Evolutionary conservation across 1,284 basidiomycete species (phyloP).

Genomic region (Athelia psychrophila): DNA sequence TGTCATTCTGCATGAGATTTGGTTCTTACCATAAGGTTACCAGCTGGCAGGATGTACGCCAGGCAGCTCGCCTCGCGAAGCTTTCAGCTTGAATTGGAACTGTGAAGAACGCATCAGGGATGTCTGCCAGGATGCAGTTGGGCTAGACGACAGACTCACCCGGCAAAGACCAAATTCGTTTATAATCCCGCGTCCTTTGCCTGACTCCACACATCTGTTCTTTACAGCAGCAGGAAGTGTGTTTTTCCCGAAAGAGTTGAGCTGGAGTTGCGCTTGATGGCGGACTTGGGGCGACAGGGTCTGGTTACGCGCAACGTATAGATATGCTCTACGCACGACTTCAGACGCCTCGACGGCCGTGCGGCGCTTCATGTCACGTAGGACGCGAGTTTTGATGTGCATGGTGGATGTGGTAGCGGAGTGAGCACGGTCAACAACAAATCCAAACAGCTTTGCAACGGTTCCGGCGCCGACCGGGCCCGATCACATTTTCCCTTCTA

Average conservation of each 20-base stretch:
- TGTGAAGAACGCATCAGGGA: slow-evolving; percentile 26
- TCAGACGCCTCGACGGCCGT: slow-evolving; percentile 72
- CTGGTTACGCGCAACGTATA: slow-evolving; percentile 89
- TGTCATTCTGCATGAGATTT: too few species aligned
- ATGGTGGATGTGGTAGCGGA: slow-evolving; percentile 15
- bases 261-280: slow-evolving; percentile 93
- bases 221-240: slow-evolving; percentile 84
- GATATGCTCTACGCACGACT: slow-evolving; percentile 81
- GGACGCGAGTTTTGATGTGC: slow-evolving; percentile 51
- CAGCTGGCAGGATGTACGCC: slow-evolving; percentile 91
- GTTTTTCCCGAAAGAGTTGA: slow-evolving; percentile 85
- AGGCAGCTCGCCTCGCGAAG: slow-evolving; percentile 74
- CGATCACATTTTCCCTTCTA: background rate
- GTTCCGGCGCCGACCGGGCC: background rate
- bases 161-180: slow-evolving; percentile 87
- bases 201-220: slow-evolving; percentile 85
- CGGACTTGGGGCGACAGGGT: slow-evolving; percentile 81
- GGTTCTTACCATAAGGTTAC: slow-evolving; percentile 38
- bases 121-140: background rate
- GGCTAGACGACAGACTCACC: slow-evolving; percentile 42
- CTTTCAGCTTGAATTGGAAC: slow-evolving; percentile 90
- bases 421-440: slow-evolving; percentile 17
- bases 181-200: slow-evolving; percentile 84
- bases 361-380: slow-evolving; percentile 78
- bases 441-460: slow-evolving; percentile 1